phyloP scores from a whole-genome alignment of 352 stramenopile genomes.

The Globisporangium paroecandrum region DNA sequence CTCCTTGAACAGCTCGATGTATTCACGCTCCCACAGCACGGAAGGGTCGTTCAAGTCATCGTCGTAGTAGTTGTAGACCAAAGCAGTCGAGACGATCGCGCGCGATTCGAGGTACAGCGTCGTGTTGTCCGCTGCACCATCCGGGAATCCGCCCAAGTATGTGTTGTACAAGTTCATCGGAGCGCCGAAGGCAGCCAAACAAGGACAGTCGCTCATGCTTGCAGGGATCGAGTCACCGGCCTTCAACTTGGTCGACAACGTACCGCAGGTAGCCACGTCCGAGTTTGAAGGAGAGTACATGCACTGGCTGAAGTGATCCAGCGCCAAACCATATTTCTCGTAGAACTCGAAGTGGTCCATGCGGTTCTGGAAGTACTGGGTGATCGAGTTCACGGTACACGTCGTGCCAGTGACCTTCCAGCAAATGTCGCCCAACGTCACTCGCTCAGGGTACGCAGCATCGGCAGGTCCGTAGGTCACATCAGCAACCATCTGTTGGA shows the following conservation, averaged over 20 bases:
- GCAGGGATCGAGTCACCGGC: constrained; percentile 39
- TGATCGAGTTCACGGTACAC: constrained; percentile 61
- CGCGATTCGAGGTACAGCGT: constrained; percentile 45
- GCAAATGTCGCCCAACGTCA: constrained; percentile 52
- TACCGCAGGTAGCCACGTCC: constrained; percentile 42
- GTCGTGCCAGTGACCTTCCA: constrained; percentile 61
- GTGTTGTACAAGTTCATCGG: constrained; percentile 73
- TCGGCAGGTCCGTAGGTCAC: constrained; percentile 33
- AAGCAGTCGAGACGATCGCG: constrained; percentile 45
- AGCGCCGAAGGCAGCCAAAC: constrained; percentile 52
- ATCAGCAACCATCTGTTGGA: constrained; percentile 43
- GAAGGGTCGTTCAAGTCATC: constrained; percentile 38
- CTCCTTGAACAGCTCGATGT: constrained; percentile 49
- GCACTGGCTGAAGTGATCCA: constrained; percentile 61
- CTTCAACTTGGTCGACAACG: constrained; percentile 32
- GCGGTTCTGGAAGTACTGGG: constrained; percentile 65
- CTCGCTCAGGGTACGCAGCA: constrained; percentile 18
- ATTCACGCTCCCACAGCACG: constrained; percentile 56
- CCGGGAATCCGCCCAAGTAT: constrained; percentile 51
- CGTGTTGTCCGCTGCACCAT: constrained; percentile 44
- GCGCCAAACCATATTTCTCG: constrained; percentile 35
- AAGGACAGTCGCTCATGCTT: constrained; percentile 61
- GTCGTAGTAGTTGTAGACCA: constrained; percentile 69
- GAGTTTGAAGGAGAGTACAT: constrained; percentile 52
- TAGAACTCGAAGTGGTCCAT: constrained; percentile 61